A percentile compares a stretch with the other conserved stretches of the same genome.
Conservation (phyloP, 192 early-diverging fungal species). For the Gonapodya sp. region DNA sequence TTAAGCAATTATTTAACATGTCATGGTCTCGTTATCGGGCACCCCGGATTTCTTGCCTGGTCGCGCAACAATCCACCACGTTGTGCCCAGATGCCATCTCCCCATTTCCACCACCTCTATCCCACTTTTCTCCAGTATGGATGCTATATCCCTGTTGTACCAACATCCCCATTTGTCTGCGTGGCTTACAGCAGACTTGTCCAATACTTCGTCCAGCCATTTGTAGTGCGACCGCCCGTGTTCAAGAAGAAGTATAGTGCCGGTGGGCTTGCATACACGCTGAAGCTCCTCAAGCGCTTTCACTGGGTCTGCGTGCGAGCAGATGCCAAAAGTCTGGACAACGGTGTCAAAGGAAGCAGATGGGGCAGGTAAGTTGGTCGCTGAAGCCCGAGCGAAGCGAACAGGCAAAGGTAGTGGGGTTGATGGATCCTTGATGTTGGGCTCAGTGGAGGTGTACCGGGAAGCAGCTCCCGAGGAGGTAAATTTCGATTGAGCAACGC, state of each 20-base stretch:
- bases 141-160: slow-evolving; percentile 56
- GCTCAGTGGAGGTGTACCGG: slow-evolving; percentile 7
- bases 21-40: too few species aligned
- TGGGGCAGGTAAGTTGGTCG: slow-evolving; percentile 18
- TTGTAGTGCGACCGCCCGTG: slow-evolving; percentile 46
- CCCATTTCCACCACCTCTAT: slow-evolving; percentile 34
- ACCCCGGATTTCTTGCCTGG: too few species aligned
- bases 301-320: slow-evolving; percentile 45
- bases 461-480: neutral
- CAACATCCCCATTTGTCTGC: slow-evolving; percentile 58
- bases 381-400: slow-evolving; percentile 26
- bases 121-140: slow-evolving; percentile 39
- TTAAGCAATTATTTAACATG: too few species aligned
- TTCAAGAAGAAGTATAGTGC: slow-evolving; percentile 49
- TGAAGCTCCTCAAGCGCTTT: slow-evolving; percentile 34
- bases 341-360: slow-evolving; percentile 43
- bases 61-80: slow-evolving; percentile 39
- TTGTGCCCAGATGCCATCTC: slow-evolving; percentile 58
- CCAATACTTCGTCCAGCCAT: slow-evolving; percentile 45
- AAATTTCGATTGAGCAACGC: slow-evolving; percentile 26
- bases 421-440: slow-evolving; percentile 18
- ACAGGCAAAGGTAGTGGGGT: slow-evolving; percentile 12
- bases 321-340: slow-evolving; percentile 58
- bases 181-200: slow-evolving; percentile 46
- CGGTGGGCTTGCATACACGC: slow-evolving; percentile 29